Evolutionary conservation across 768 basidiomycete species (phyloP).

Genomic region (Strobilomyces dryophilus): DNA sequence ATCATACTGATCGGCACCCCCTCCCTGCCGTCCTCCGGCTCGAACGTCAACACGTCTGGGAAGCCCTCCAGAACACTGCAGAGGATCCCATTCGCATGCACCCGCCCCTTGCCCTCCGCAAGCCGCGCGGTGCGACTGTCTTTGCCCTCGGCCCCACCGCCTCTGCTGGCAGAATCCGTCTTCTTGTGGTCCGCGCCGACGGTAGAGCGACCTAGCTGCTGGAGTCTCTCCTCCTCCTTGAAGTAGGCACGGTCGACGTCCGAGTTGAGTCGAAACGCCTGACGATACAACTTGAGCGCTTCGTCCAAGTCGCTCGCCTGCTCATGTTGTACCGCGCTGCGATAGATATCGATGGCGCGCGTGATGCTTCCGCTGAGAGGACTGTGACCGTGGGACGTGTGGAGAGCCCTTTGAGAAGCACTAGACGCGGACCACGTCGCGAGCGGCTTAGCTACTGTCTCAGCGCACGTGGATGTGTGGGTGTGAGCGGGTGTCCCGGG

Average conservation of each 20-base stretch:
- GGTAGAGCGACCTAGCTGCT: conserved; percentile 7
- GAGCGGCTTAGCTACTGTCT: conserved; percentile 6
- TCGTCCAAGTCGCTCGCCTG: conserved; percentile 71
- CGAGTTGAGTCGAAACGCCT: conserved; percentile 73
- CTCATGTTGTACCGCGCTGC: conserved; percentile 67
- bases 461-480: neutral
- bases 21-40: conserved; percentile 63
- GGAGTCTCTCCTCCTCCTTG: conserved; percentile 43
- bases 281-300: conserved; percentile 71
- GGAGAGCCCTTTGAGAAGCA: conserved; percentile 7
- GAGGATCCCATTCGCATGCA: conserved; percentile 37
- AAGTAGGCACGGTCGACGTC: conserved; percentile 72
- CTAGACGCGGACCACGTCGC: conserved; percentile 12
- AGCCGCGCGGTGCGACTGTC: conserved; percentile 64
- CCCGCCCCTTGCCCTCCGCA: conserved; percentile 31
- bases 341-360: conserved; percentile 63
- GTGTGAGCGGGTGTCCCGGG: conserved; percentile 7
- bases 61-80: conserved; percentile 48
- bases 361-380: conserved; percentile 34
- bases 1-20: conserved; percentile 52
- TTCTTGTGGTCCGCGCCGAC: conserved; percentile 56
- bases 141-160: conserved; percentile 56
- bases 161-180: conserved; percentile 78
- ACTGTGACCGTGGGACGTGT: conserved; percentile 25
- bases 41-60: conserved; percentile 49